phyloP scores from a whole-genome alignment of 1,284 basidiomycete species.

The Pseudozyma sp. region DNA sequence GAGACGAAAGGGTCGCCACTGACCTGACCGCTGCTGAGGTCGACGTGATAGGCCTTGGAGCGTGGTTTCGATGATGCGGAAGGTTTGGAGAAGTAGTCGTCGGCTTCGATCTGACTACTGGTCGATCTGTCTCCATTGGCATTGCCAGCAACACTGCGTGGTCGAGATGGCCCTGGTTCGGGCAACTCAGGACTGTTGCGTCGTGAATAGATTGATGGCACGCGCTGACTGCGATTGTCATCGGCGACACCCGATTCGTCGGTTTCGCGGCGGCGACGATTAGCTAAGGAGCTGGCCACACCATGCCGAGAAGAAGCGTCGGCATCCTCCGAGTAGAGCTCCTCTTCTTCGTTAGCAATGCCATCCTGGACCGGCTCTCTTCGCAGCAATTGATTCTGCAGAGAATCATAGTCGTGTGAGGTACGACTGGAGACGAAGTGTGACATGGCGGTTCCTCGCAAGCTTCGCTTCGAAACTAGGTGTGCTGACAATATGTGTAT shows the following conservation, averaged over 20 bases:
- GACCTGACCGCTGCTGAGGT: conserved; percentile 40
- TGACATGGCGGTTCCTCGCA: conserved; percentile 57
- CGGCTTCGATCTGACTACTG: conserved; percentile 13
- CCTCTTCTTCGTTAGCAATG: conserved; percentile 20
- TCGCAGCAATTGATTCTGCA: conserved; percentile 61
- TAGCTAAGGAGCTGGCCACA: conserved; percentile 20
- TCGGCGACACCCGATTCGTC: conserved; percentile 14
- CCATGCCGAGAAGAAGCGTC: conserved; percentile 5
- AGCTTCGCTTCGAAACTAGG: no score
- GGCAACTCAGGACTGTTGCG: conserved; percentile 47
- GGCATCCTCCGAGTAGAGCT: conserved; percentile 15
- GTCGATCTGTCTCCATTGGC: not conserved
- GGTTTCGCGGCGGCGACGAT: conserved; percentile 27
- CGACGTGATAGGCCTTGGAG: conserved; percentile 31
- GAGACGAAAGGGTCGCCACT: conserved; percentile 34
- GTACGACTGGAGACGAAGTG: conserved; percentile 63
- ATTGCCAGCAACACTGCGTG: conserved; percentile 26
- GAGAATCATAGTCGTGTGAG: conserved; percentile 59
- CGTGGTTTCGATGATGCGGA: conserved; percentile 11
- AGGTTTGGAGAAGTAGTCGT: conserved; percentile 37
- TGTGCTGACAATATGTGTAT: no score
- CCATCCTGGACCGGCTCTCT: conserved; percentile 40
- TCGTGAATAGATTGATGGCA: conserved; percentile 46
- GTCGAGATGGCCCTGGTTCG: conserved; percentile 33
- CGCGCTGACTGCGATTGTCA: conserved; percentile 27